Percentiles rank a stretch among this genome's conserved stretches.
These are phyloP conservation scores for Rhynchosporium graminicola DNA, from an alignment of 2,329 filamentous ascomycete species.

Conservation along the genomic window DNA sequence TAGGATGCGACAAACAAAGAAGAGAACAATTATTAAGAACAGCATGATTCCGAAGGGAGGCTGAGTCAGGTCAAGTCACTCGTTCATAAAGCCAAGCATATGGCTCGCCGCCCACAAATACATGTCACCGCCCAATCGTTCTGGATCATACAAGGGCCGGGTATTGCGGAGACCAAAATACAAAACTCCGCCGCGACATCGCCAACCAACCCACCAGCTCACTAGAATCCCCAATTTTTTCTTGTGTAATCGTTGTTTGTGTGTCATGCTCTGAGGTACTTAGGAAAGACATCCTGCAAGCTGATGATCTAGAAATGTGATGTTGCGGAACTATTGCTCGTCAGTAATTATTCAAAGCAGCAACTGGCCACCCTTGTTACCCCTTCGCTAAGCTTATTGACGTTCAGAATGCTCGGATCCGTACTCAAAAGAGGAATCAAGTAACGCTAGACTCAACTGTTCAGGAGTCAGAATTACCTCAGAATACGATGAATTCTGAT, in stretches of 20 bases:
- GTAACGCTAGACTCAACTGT: not conserved
- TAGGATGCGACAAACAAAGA: too few relatives aligned
- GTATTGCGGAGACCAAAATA: constrained; percentile 3
- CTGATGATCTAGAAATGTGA: not conserved
- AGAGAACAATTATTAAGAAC: too few relatives aligned
- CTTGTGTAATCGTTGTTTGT: not conserved
- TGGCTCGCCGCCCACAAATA: too few relatives aligned
- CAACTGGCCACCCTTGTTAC: too few relatives aligned
- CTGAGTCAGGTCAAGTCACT: too few relatives aligned
- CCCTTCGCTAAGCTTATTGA: too few relatives aligned
- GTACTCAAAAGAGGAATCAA: not conserved
- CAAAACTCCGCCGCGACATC: too few relatives aligned
- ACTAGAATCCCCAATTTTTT: constrained; percentile 4
- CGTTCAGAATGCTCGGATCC: not conserved
- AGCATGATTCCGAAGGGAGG: too few relatives aligned
- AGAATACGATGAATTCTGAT: not conserved
- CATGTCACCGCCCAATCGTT: too few relatives aligned
- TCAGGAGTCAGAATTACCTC: not conserved
- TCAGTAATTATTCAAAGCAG: too few relatives aligned
- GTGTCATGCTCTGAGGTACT: not conserved
- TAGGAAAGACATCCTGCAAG: not conserved
- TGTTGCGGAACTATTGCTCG: too few relatives aligned
- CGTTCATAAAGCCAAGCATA: too few relatives aligned
- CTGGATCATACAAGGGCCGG: not conserved
- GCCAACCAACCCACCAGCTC: not conserved